Base-by-base conservation (phyloP, 495 filamentous ascomycete species). In the Xylaria scruposa region DNA sequence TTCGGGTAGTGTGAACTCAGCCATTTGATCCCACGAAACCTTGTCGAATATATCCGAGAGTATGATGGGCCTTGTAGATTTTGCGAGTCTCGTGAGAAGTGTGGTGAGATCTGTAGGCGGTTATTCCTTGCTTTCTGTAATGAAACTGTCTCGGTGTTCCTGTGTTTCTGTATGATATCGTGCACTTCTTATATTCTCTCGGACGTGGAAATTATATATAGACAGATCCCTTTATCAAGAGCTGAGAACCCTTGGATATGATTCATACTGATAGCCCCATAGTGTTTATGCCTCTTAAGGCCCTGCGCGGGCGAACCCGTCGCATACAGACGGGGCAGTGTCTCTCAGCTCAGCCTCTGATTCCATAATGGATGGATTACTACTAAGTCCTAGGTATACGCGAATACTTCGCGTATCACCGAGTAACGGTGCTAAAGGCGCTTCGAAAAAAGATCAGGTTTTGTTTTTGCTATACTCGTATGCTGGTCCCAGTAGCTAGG, bases 1-100 rank as follows among this genome's bases (percentile, higher is more conserved):
- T 40, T 54, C 10, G 51, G 74, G 74, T 15, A 74, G 24, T 21
- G 69, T 26, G 31, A 76, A 76, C 62, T 67, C 68, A 8, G 53
- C 19, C 71, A 73, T 72, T 33, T 66, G 21, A 33, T 65, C 19
- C 15, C 29, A 13, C 13, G 9, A 13, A 40, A 51, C 53, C 13
- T 31, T 63, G 31, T 67, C 7, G 67, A 17, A 19, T 36, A 15
- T 54, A 29, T 61, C 3, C 29, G 44, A 69, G 51, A 49, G 31
- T 51, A 62, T 64, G 33, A 10, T 21, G 19, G 58, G 12, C 54
- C 8, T 40, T 40, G 46, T 40, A 31, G 40, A 21, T 24, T 44
- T n/a, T 56, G 38, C 44, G 26, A 58, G 26, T 15, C 21, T 36
- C 12, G 38, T 31, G 58, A 15, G 21, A 54, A 71, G 46, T 29